Evolutionary conservation across 2,329 filamentous ascomycete species (phyloP), one percentile per base, ranked within the genome.

Genomic region (Cylindrodendrum hubeiense): DNA sequence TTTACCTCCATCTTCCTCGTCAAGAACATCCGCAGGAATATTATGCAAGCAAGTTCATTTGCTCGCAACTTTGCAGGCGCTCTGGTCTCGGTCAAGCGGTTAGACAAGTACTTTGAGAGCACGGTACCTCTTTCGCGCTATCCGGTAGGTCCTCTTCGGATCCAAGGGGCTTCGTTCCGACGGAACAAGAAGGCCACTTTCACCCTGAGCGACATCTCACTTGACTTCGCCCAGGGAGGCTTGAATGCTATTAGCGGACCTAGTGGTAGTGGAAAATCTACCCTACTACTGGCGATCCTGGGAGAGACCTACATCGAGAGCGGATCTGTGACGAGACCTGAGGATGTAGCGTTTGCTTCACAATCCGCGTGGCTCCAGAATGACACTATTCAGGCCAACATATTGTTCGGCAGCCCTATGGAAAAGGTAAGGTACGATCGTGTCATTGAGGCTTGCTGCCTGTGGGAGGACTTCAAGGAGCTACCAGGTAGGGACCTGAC

Each of bases 331-430:
- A 84, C 83, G 4, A 80, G 83, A 7, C 85, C 86, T 1, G 77
- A 78, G 21, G 86, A 88, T 60, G 79, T 89, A 28, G 87, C 86
- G 0, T 89, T 86, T 74, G 85, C 86, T 7, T 87, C 87, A 2
- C 87, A 89, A 64, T 85, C 84, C 2, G 78, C 87, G 0, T 89
- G 87, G 87, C 77, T 89, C 5, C 86, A 88, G 70, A 88, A 87
- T 59, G 85, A 85, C 33, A 86, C 85, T 0, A 82, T 89, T 44
- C 81, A 81, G 46, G 82, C 85, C 46, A 89, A 89, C 55, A 84
- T 89, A 46, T 71, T 88, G 2, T 89, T 89, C 66, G 84, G 85
- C 17, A 84, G 81, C 37, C 69, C 79, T 8, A 84, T 86, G 69
- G 86, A 89, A 62, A 77, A 82, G 63, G 67, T 71, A n/a, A 82